Conservation (phyloP, 257 asterid genomes). For the Solanum commersonii region DNA sequence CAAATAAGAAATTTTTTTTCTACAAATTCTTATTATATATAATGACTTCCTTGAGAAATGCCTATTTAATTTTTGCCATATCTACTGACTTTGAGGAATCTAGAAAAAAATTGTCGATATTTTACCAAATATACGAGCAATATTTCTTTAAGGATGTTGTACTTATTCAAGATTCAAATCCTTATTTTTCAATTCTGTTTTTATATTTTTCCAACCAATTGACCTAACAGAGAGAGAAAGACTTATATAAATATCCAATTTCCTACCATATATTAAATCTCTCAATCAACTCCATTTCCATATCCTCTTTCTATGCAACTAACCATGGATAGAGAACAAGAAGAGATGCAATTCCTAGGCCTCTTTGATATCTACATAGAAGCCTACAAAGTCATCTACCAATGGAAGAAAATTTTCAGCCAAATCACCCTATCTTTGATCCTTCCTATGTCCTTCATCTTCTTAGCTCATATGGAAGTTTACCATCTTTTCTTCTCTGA, state of each 20-base stretch:
- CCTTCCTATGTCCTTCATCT: slow-evolving; percentile 52
- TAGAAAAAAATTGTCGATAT: neutral
- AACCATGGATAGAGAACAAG: slow-evolving; percentile 58
- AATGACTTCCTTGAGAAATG: neutral
- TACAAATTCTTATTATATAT: neutral
- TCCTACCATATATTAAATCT: neutral
- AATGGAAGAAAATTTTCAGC: slow-evolving; percentile 36
- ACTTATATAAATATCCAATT: neutral
- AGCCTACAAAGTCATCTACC: slow-evolving; percentile 39
- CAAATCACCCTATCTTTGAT: slow-evolving; percentile 47
- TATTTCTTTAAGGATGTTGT: neutral
- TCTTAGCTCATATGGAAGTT: slow-evolving; percentile 35
- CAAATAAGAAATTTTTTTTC: neutral
- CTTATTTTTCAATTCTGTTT: neutral
- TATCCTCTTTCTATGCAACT: neutral
- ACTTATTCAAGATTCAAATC: neutral
- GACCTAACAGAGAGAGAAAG: neutral
- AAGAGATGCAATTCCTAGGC: slow-evolving; percentile 51
- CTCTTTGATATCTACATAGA: slow-evolving; percentile 39
- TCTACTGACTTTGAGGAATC: neutral
- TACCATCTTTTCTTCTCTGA: slow-evolving; percentile 17
- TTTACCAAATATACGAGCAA: neutral
- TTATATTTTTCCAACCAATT: neutral
- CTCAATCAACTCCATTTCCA: neutral
- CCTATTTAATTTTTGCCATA: neutral